Base-by-base conservation (phyloP, 2,329 filamentous ascomycete genomes). In the Aschersonia sp. region DNA sequence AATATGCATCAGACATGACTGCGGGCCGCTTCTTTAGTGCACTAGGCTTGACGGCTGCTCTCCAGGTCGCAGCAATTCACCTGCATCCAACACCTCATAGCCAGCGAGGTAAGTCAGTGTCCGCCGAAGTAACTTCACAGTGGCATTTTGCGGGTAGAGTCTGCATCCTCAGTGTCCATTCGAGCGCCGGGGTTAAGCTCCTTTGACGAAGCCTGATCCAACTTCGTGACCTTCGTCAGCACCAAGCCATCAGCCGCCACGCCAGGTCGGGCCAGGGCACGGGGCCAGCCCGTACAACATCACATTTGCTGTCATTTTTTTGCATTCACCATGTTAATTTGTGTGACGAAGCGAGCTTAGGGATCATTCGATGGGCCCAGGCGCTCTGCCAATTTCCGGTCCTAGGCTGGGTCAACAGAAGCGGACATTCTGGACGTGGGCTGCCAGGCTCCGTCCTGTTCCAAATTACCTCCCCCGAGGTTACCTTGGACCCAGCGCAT, bases 321-420 rank as follows among this genome's bases (percentile, higher is more conserved):
- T 37, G 8, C 12, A 12, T 8, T 37, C 35, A 12, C 8, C 8
- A 4, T 9, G 35, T 37, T 30, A 40, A 40, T 44, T 39, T 31
- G 47, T 46, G 47, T 44, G 47, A 48, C 47, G 11, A 4, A 10
- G 32, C 40, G 22, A 43, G 41, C 43, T 41, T 31, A 30, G 41
- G 44, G 43, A 32, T 48, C 47, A 43, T 35, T 43, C 43, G 41
- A 45, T 45, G 30, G 30, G 9, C 40, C 39, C 43, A 43, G 44
- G 44, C 32, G 9, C 43, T 43, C 10, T 48, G 46, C 43, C 35
- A 37, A 37, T 37, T 37, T 37, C 35, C 8, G 8, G 12, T 12
- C 12, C 12, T 37, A 37, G 35, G 35, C 35, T 37, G 12, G 35
- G 35, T 12, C 35, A 37, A 37, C 35, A 37, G 35, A 9, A 12